These are phyloP conservation scores for Cylindrotheca fusiformis DNA, from an alignment of 108 stramenopile species.

Conservation along the genomic window DNA sequence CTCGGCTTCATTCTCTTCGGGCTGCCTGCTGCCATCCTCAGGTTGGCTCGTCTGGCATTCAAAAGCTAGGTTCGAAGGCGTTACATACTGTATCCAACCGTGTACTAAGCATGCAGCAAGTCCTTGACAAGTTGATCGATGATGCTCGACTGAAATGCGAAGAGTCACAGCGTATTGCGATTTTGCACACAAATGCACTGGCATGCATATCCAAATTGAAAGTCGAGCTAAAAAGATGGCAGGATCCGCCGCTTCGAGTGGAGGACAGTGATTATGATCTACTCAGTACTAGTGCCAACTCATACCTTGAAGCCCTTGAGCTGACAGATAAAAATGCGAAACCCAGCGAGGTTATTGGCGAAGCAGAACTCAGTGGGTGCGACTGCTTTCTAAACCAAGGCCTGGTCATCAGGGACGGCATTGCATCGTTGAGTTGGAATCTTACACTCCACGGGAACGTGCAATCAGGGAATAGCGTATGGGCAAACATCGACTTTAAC, in stretches of 20 bases:
- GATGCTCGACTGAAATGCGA: slow-evolving; percentile 56
- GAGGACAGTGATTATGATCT: slow-evolving; percentile 32
- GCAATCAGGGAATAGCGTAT: slow-evolving; percentile 17
- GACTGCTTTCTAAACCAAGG: slow-evolving; percentile 12
- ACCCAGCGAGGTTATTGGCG: slow-evolving; percentile 37
- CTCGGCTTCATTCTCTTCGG: slow-evolving; percentile 43
- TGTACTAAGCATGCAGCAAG: slow-evolving; percentile 61
- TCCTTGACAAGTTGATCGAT: slow-evolving; percentile 62
- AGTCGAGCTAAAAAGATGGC: slow-evolving; percentile 28
- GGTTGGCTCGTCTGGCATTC: slow-evolving; percentile 61
- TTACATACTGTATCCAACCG: slow-evolving; percentile 5
- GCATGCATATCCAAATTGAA: slow-evolving; percentile 54
- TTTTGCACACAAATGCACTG: slow-evolving; percentile 63
- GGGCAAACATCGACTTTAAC: slow-evolving; percentile 49
- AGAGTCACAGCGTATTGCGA: slow-evolving; percentile 57
- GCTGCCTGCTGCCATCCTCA: slow-evolving; percentile 82
- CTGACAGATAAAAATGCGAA: slow-evolving; percentile 44
- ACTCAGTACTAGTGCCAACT: slow-evolving; percentile 28
- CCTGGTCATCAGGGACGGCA: slow-evolving; percentile 38
- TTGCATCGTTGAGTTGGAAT: slow-evolving; percentile 39
- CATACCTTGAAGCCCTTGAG: slow-evolving; percentile 46
- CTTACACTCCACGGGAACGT: slow-evolving; percentile 1
- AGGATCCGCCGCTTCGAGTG: slow-evolving; percentile 3
- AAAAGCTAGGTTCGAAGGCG: slow-evolving; percentile 3
- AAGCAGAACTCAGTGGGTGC: slow-evolving; percentile 41